These are phyloP conservation scores for Penicillium nordicum DNA, from an alignment of 2,329 filamentous ascomycete species.

Conservation along the genomic window DNA sequence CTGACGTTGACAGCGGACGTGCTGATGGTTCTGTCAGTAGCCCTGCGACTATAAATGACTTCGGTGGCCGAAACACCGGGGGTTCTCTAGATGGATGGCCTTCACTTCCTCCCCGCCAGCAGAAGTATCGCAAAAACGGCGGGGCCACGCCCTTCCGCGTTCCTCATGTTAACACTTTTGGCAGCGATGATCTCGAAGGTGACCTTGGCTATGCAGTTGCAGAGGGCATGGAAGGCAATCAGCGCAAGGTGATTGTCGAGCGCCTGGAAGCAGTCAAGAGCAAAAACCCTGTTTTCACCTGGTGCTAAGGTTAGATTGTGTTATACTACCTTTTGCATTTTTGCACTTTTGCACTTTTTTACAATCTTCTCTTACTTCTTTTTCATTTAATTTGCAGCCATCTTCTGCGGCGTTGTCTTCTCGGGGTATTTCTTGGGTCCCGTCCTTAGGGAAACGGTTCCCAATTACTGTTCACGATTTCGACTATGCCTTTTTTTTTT, in stretches of 20 bases:
- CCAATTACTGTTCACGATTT: not conserved
- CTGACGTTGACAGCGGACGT: conserved; percentile 34
- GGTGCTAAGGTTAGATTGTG: conserved; percentile 62
- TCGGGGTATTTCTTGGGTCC: not conserved
- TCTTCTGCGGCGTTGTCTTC: conserved; percentile 20
- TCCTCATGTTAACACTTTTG: conserved; percentile 45
- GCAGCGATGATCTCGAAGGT: conserved; percentile 78
- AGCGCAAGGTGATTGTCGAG: conserved; percentile 94
- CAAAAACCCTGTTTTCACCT: conserved; percentile 93
- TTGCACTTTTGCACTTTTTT: conserved; percentile 3
- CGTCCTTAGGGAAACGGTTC: not conserved
- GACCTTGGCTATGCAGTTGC: conserved; percentile 93
- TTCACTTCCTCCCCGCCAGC: conserved; percentile 35
- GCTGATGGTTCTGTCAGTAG: conserved; percentile 33
- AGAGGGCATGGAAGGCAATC: conserved; percentile 86
- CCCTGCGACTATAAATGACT: conserved; percentile 34
- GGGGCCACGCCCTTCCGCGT: conserved; percentile 41
- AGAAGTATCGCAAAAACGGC: conserved; percentile 31
- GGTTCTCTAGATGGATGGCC: conserved; percentile 39
- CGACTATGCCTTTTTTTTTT: conserved; percentile 11
- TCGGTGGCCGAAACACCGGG: conserved; percentile 31
- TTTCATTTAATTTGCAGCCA: conserved; percentile 18
- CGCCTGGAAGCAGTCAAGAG: conserved; percentile 92
- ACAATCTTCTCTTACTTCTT: conserved; percentile 18
- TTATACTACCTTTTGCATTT: not conserved